These are phyloP conservation scores for Trichoderma sp. DNA, from an alignment of 2,329 filamentous ascomycete genomes.

Conservation along the genomic window DNA sequence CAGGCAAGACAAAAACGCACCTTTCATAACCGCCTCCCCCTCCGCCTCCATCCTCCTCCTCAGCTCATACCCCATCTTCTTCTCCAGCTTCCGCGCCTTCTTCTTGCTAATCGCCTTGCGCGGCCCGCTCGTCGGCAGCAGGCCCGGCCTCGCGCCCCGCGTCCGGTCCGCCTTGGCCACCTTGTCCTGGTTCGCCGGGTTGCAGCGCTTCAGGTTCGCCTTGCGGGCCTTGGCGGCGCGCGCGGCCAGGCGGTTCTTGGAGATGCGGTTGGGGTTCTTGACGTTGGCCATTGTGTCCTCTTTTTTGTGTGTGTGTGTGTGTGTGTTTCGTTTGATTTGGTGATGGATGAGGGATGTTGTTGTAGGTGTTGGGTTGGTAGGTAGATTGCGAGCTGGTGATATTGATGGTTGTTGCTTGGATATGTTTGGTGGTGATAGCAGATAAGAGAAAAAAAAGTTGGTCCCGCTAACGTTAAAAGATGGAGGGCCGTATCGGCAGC, in stretches of 20 bases:
- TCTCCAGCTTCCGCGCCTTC: slow-evolving; percentile 59
- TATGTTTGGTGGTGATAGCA: slow-evolving; percentile 1
- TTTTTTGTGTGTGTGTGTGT: no score
- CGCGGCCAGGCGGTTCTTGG: slow-evolving; percentile 55
- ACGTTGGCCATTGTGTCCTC: slow-evolving; percentile 52
- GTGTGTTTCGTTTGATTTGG: no score
- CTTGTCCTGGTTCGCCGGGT: slow-evolving; percentile 44
- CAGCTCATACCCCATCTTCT: slow-evolving; percentile 55
- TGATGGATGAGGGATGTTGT: no score
- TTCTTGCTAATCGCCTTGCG: slow-evolving; percentile 55
- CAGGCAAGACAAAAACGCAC: slow-evolving; percentile 36
- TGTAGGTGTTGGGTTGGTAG: no score
- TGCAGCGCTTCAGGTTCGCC: slow-evolving; percentile 47
- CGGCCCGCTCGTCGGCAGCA: slow-evolving; percentile 60
- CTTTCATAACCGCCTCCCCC: slow-evolving; percentile 55
- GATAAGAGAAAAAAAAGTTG: slow-evolving; percentile 21
- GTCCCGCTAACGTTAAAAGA: slow-evolving; percentile 6
- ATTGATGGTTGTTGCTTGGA: background rate
- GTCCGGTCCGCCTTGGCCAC: slow-evolving; percentile 47
- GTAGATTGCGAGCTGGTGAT: background rate
- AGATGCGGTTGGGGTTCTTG: slow-evolving; percentile 60
- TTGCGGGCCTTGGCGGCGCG: slow-evolving; percentile 50
- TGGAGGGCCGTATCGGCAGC: background rate
- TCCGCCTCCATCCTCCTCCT: slow-evolving; percentile 55
- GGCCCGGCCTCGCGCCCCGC: slow-evolving; percentile 55